phyloP scores from a whole-genome alignment of 441 rosid genomes.

The Populus hybrid region DNA sequence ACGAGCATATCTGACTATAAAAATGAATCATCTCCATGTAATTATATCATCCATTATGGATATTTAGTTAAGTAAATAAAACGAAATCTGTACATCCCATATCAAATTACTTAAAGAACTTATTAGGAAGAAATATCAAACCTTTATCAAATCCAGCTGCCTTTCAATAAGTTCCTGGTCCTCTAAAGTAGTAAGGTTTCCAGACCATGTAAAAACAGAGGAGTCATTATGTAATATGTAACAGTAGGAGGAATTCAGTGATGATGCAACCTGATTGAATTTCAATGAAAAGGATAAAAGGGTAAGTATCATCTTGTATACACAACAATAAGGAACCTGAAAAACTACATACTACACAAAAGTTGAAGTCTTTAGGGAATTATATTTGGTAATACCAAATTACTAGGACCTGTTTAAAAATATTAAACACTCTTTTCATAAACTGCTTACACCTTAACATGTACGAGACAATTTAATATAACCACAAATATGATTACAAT shows the following conservation, averaged over 20 bases:
- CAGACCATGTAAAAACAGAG: conserved; percentile 90
- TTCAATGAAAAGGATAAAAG: conserved; percentile 8
- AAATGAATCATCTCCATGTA: not conserved
- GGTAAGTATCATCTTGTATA: conserved; percentile 3
- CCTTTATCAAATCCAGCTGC: conserved; percentile 33
- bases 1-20: conserved; percentile 13
- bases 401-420: not conserved
- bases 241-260: conserved; percentile 48
- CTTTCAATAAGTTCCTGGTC: conserved; percentile 88
- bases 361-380: not conserved
- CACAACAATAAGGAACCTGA: not conserved
- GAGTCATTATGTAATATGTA: conserved; percentile 69
- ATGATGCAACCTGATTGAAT: conserved; percentile 50
- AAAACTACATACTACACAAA: not conserved
- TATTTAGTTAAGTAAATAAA: not conserved
- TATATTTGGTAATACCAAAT: not conserved
- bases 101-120: conserved; percentile 14
- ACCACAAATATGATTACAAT: no score
- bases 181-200: conserved; percentile 75
- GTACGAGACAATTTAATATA: not conserved
- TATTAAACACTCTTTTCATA: not conserved
- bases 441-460: not conserved
- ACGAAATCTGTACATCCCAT: conserved; percentile 1
- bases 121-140: conserved; percentile 20
- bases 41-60: not conserved